These are phyloP conservation scores for Diaporthe sp. DNA, from an alignment of 2,329 filamentous ascomycete species.

Conservation along the genomic window DNA sequence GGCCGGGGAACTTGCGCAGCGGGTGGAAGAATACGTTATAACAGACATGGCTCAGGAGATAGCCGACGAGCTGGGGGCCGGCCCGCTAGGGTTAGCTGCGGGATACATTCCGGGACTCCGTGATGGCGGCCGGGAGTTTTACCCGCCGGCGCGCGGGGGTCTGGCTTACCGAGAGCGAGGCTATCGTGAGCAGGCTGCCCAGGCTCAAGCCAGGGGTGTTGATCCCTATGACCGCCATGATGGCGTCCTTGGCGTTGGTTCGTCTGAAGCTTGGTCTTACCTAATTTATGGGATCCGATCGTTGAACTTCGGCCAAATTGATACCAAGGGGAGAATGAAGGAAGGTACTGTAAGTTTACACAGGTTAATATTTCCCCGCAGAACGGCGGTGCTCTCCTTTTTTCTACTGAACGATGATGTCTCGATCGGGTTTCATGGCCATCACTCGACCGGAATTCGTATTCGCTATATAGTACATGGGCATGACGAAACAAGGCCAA, in stretches of 20 bases:
- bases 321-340: neutral
- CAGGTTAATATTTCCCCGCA: neutral
- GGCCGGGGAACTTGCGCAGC: slow-evolving; percentile 43
- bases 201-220: slow-evolving; percentile 4
- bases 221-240: slow-evolving; percentile 11
- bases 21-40: slow-evolving; percentile 44
- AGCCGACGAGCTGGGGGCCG: slow-evolving; percentile 30
- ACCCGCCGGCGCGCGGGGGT: neutral
- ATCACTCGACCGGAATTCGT: neutral
- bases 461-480: neutral
- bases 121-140: neutral
- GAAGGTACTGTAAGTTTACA: no score
- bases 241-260: neutral
- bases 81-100: neutral
- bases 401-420: neutral
- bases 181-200: slow-evolving; percentile 29
- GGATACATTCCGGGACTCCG: neutral
- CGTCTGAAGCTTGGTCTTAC: neutral
- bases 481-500: slow-evolving; percentile 17
- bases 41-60: slow-evolving; percentile 19
- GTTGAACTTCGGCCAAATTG: neutral
- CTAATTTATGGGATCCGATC: neutral
- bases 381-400: slow-evolving; percentile 3
- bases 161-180: slow-evolving; percentile 37
- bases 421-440: neutral